Conservation (phyloP, 495 filamentous ascomycete species). For the Aspergillus incahuasiensis region DNA sequence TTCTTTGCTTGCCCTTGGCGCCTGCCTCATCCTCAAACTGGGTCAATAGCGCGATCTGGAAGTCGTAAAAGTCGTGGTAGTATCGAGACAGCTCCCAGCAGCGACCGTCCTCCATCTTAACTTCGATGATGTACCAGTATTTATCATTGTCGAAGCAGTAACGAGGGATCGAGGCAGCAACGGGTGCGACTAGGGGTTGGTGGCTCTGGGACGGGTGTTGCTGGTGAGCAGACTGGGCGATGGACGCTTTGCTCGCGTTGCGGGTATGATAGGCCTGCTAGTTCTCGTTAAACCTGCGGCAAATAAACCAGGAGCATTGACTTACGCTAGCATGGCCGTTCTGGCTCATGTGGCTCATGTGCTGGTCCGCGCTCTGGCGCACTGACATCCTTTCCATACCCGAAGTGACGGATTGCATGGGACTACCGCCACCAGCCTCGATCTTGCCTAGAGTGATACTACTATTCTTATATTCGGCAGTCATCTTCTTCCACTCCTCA, state of each 20-base stretch:
- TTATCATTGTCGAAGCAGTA: slow-evolving; percentile 97
- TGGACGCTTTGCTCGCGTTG: slow-evolving; percentile 40
- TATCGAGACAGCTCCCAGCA: slow-evolving; percentile 90
- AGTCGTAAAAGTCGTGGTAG: slow-evolving; percentile 98
- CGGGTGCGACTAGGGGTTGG: slow-evolving; percentile 47
- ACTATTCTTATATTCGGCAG: slow-evolving; percentile 97
- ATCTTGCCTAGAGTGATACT: slow-evolving; percentile 94
- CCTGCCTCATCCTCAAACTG: slow-evolving; percentile 94
- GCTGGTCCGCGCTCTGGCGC: slow-evolving; percentile 32
- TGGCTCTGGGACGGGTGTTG: slow-evolving; percentile 23
- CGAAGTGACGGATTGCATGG: slow-evolving; percentile 53
- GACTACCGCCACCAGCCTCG: slow-evolving; percentile 47
- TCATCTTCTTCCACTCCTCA: slow-evolving; percentile 99
- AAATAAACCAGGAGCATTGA: background rate
- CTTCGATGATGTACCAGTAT: slow-evolving; percentile 98
- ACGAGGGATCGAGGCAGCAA: slow-evolving; percentile 80
- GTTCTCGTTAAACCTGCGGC: background rate
- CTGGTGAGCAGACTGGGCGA: slow-evolving; percentile 24
- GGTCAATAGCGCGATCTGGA: slow-evolving; percentile 90
- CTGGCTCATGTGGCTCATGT: slow-evolving; percentile 42
- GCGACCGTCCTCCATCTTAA: slow-evolving; percentile 81
- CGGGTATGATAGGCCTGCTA: slow-evolving; percentile 43
- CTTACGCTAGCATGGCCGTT: slow-evolving; percentile 47
- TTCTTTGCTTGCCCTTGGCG: slow-evolving; percentile 67
- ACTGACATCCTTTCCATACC: slow-evolving; percentile 80